These are phyloP conservation scores for Trametes punicea DNA, from an alignment of 768 basidiomycete genomes.

Conservation along the genomic window DNA sequence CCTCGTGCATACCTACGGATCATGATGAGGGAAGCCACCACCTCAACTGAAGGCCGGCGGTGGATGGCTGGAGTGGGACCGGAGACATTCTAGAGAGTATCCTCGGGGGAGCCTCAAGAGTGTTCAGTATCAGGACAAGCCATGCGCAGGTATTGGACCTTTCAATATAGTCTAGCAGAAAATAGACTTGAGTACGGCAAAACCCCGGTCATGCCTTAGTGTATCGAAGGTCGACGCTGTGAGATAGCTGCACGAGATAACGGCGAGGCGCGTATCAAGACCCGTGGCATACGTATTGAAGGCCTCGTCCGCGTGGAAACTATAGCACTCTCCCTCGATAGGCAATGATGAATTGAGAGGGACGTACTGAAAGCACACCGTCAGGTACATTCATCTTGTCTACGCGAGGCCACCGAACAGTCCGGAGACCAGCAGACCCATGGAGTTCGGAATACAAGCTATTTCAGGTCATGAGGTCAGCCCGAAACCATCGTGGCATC, in stretches of 20 bases:
- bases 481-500: not conserved
- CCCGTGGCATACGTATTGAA: not conserved
- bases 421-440: not conserved
- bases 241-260: not conserved
- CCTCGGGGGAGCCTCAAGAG: not conserved
- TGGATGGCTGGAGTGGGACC: not conserved
- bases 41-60: too few species aligned
- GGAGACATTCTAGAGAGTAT: slow-evolving; percentile 12
- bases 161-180: slow-evolving; percentile 7
- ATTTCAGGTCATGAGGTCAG: not conserved
- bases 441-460: not conserved
- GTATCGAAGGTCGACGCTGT: not conserved
- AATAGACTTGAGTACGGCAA: not conserved
- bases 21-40: too few species aligned
- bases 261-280: not conserved
- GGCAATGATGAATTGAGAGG: slow-evolving; percentile 2
- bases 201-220: not conserved
- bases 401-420: not conserved
- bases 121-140: not conserved
- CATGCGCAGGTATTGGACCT: not conserved
- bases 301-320: not conserved
- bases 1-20: too few species aligned
- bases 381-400: not conserved
- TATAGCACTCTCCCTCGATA: not conserved
- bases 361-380: not conserved